These are phyloP conservation scores for Saccharomycopsis crataegensis DNA, from an alignment of 1,139 yeast genomes.

Conservation along the genomic window DNA sequence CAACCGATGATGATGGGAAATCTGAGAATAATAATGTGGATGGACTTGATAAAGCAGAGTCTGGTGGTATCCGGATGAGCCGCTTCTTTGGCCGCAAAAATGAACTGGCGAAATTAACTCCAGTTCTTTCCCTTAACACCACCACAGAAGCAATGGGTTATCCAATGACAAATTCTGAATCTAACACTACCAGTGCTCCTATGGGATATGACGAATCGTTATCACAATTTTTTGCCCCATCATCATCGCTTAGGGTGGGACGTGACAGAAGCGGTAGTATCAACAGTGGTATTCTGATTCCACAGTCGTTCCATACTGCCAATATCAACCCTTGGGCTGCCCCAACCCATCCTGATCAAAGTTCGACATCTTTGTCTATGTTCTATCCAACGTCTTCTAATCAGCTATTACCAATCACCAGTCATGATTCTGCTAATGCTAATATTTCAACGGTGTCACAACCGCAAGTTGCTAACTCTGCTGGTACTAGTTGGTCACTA, in stretches of 20 bases:
- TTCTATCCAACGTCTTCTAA: slow-evolving; percentile 4
- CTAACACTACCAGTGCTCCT: not conserved
- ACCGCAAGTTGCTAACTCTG: not conserved
- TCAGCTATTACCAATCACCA: not conserved
- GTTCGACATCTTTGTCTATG: slow-evolving; percentile 6
- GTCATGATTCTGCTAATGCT: slow-evolving; percentile 2
- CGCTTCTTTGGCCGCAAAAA: slow-evolving; percentile 7
- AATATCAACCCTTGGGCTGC: slow-evolving; percentile 1
- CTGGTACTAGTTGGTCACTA: slow-evolving; percentile 11
- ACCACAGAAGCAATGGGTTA: not conserved
- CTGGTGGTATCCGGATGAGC: not conserved
- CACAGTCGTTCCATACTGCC: slow-evolving; percentile 18
- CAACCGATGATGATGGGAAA: not conserved
- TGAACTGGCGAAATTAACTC: not conserved
- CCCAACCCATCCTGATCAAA: not conserved
- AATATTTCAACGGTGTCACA: not conserved
- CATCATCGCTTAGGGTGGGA: not conserved
- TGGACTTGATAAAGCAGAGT: not conserved
- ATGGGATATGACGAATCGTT: too few species aligned
- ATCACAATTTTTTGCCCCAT: not conserved
- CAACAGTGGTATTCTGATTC: slow-evolving; percentile 14
- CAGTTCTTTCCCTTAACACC: not conserved
- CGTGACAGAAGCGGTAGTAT: slow-evolving; percentile 18
- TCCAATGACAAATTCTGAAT: not conserved
- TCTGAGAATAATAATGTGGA: not conserved